Base-by-base conservation (phyloP, 352 stramenopile genomes). In the Globisporangium iwayamae region DNA sequence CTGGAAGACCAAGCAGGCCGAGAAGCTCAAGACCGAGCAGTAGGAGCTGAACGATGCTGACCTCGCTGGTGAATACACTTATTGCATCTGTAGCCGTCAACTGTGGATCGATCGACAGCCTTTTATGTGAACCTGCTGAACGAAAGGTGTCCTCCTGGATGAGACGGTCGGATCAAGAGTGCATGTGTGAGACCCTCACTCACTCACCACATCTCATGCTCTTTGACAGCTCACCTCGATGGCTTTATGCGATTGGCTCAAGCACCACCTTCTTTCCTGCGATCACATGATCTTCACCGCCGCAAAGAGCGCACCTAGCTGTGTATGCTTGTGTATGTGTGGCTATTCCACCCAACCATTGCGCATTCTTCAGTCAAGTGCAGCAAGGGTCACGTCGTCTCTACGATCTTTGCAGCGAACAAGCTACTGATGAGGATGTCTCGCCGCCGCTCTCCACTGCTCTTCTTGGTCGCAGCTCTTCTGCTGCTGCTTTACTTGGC, bases 1-100 rank as follows among this genome's bases (percentile, higher is more conserved):
- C 10, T 87, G 70, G 54, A 77, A 79, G 25, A 60, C 65, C 4
- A 88, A 88, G 57, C 41, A 36, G 14, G 56, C 63, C 4, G 56
- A 52, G 22, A 57, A 57, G 43, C 53, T 25, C 9, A 56, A 67
- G 30, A 18, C 36, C 18, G 62, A 66, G 20, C 9, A 28, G 8
- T 38, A 57, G 52, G 13, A n/a, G 47, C 3, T 11, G 6, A 36
- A 38, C 51, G 25, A 28, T 38, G 30, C 4, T 13, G 28, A 39
- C 39, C 39, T 20, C 32, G 39, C 39, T 46, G 39, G n/a, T 20
- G 43, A 20, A 48, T 48, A 32, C 46, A 52, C 6, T 30, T 30
- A 18, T 46, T 46, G 39, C 39, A 46, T 6, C 14, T n/a, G 7
- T 46, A 46, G 14, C 39, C 39, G 18, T 46, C 39, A 41, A 14